Base-by-base conservation (phyloP, 2,329 filamentous ascomycete genomes). In the Fusarium miscanthi region DNA sequence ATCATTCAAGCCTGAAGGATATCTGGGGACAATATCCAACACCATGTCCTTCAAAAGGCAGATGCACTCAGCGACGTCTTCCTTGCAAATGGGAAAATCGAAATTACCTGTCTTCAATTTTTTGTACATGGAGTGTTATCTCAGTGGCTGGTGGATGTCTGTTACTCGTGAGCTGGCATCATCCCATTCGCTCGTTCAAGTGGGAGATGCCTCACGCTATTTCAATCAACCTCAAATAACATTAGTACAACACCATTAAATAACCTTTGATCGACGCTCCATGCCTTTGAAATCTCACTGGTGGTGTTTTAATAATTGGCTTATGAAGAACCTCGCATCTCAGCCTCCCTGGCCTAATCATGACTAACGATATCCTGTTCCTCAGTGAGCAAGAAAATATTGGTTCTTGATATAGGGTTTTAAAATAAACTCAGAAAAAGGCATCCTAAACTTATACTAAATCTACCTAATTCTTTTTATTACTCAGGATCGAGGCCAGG, bases 261-360 rank as follows among this genome's bases (percentile, higher is more conserved):
- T n/a, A 31, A 25, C 17, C n/a, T n/a, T 59, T 31, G 16, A 54
- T 57, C 14, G 16, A 49, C n/a, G 16, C 40, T 13, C 7, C 14
- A 11, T 9, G 25, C 8, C 35, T n/a, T 27, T 5, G 40, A 19
- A 17, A 12, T 30, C 13, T 19, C 14, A 48, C 35, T 40, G 27
- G 9, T 35, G 13, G 3, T 6, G 27, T 9, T 27, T 45, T 35
- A 4, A 37, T 43, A 46, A 66, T 19, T 40, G 13, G 62, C 27
- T 59, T 59, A 66, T 49, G 12, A 59, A 59, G 9, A 49, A 13
- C 27, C 41, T 66, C 35, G 13, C 17, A 35, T 23, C 23, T 61
- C 46, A 37, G 30, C 13, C 23, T 41, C 8, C 17, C 42, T 48
- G 49, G 27, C 27, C 25, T 53, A 21, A 42, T 45, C 41, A 19